Evolutionary conservation across 2,329 filamentous ascomycete species (phyloP).

Genomic region (Ceratocystis huliohia): DNA sequence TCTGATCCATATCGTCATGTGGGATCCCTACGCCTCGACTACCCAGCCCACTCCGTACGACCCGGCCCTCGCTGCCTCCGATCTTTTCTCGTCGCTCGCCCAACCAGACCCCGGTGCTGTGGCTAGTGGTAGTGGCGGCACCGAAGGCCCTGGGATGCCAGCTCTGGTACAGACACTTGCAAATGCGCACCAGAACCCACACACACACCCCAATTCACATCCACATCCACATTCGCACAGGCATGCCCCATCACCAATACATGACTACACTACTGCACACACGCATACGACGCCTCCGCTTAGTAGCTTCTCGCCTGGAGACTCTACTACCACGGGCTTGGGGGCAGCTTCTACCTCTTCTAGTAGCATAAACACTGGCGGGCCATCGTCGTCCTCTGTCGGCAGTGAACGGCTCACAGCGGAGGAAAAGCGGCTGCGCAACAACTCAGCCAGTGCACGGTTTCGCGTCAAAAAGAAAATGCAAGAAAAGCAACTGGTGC

Average conservation of each 20-base stretch:
- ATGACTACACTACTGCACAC: not conserved
- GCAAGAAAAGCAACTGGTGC: constrained; percentile 50
- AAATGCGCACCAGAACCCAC: not conserved
- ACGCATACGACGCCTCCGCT: not conserved
- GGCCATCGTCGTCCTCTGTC: not conserved
- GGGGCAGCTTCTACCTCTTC: not conserved
- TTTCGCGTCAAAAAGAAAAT: constrained; percentile 61
- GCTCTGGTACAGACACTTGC: not conserved
- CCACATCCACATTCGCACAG: not conserved
- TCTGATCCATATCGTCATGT: constrained; percentile 11
- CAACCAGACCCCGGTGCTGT: not conserved
- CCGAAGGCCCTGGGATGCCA: not conserved
- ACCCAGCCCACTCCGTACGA: not conserved
- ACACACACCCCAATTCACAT: not conserved
- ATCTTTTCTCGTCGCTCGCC: not conserved
- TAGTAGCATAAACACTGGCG: not conserved
- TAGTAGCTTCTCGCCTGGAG: not conserved
- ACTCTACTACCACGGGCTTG: not conserved
- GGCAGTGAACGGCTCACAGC: constrained; percentile 24
- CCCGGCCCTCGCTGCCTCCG: not conserved
- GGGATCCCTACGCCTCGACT: constrained; percentile 19
- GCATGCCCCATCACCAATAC: not conserved
- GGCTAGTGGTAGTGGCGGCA: not conserved
- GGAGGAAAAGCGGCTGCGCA: constrained; percentile 54
- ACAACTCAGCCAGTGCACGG: constrained; percentile 53